Conservation (phyloP, 2,329 filamentous ascomycete genomes). For the Diplocarpon mali region DNA sequence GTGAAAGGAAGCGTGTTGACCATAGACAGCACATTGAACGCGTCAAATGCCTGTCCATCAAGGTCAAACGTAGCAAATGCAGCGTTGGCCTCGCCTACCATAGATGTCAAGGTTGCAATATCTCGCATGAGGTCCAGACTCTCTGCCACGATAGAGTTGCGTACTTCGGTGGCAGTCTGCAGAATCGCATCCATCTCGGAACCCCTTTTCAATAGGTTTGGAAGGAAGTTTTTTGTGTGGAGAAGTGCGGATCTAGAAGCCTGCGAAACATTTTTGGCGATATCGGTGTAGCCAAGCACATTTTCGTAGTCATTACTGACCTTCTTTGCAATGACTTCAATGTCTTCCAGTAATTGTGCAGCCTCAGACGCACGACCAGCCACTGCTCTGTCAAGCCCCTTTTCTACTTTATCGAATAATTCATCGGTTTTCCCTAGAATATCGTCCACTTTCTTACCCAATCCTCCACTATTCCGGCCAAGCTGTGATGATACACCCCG, state of each 20-base stretch:
- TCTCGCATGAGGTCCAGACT: slow-evolving; percentile 68
- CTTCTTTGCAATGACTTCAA: slow-evolving; percentile 76
- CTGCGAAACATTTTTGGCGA: slow-evolving; percentile 51
- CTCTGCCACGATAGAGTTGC: slow-evolving; percentile 55
- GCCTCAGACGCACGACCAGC: slow-evolving; percentile 52
- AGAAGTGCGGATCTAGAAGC: slow-evolving; percentile 52
- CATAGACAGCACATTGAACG: slow-evolving; percentile 69
- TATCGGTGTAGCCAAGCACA: slow-evolving; percentile 56
- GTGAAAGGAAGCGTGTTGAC: slow-evolving; percentile 78
- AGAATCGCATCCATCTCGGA: slow-evolving; percentile 52
- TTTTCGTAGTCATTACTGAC: slow-evolving; percentile 78
- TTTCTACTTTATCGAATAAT: slow-evolving; percentile 53
- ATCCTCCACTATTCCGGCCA: slow-evolving; percentile 44
- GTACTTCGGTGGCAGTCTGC: slow-evolving; percentile 48
- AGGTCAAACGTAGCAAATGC: slow-evolving; percentile 63
- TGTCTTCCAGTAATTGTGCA: slow-evolving; percentile 64
- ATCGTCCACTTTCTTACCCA: slow-evolving; percentile 48
- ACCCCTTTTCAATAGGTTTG: slow-evolving; percentile 43
- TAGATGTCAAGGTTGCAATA: slow-evolving; percentile 69
- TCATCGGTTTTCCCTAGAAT: slow-evolving; percentile 51
- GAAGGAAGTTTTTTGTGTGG: slow-evolving; percentile 51
- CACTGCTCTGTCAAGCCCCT: slow-evolving; percentile 42
- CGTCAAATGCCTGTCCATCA: slow-evolving; percentile 64
- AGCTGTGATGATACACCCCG: slow-evolving; percentile 48
- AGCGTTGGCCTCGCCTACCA: slow-evolving; percentile 59